Evolutionary conservation across 2,329 filamentous ascomycete species (phyloP), one percentile per base, ranked within the genome.

Genomic region (Arthrobotrys pseudoclavata): DNA sequence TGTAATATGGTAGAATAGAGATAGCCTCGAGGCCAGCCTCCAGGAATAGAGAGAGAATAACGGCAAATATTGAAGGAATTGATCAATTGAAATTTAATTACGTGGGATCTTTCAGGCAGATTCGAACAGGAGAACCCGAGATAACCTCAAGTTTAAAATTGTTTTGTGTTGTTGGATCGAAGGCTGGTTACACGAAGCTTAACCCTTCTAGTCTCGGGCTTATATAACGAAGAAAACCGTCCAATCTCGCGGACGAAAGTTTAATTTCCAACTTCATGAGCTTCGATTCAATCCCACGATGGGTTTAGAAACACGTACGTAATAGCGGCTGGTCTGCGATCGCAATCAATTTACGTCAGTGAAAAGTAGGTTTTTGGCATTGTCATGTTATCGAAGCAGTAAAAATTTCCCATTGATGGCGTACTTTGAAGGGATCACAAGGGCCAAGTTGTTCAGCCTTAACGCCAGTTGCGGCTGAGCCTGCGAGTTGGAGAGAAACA

Each of bases 361-460:
- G 10, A 1, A 2, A 40, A n/a, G 52, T 34, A 29, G 29, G 26
- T 57, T 57, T 57, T 37, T 37, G 52, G 52, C 52, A 26, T 26
- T 22, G 31, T 40, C 53, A 37, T 34, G 31, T 22, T 29, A 22
- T 57, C 18, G 29, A 57, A 42, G 34, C 24, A 34, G 31, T 15
- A 42, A 60, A 40, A n/a, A 3, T 40, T 40, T 42, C 13, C 64
- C 50, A 20, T 66, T 18, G 40, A 47, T 68, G 26, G 40, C 48
- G 63, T 45, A 66, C 37, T 68, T 68, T 60, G 37, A 48, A 57
- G 37, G 64, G 64, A 68, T 68, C 37, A 60, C 20, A 60, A 18
- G 55, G 37, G 37, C 31, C 12, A 34, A n/a, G 64, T 42, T 9
- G 18, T 60, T 60, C 55, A 60, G 55, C 55, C 55, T 29, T 57